Conservation (phyloP, 371 early-diverging fungal species). For the Mortierella sp. region DNA sequence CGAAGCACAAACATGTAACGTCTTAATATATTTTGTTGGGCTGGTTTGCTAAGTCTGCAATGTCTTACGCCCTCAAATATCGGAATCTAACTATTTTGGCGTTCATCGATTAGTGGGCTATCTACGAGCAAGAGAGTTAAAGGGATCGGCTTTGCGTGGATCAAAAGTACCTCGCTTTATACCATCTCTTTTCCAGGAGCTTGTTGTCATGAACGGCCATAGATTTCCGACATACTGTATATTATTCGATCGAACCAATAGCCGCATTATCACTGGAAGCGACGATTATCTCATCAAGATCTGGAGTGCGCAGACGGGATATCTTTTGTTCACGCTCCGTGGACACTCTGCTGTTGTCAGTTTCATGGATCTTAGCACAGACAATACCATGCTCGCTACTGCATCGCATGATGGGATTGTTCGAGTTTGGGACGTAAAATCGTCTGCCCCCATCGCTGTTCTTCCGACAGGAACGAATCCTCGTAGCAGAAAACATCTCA, state of each 20-base stretch:
- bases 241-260: conserved; percentile 80
- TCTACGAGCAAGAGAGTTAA: conserved; percentile 57
- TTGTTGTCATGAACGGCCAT: conserved; percentile 82
- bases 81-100: neutral
- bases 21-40: neutral
- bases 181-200: conserved; percentile 58
- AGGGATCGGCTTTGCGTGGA: conserved; percentile 8
- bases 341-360: conserved; percentile 87
- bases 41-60: neutral
- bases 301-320: conserved; percentile 88
- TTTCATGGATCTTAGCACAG: conserved; percentile 83
- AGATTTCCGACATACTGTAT: conserved; percentile 79
- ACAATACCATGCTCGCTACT: conserved; percentile 89
- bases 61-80: neutral
- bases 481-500: conserved; percentile 72
- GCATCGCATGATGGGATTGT: conserved; percentile 85
- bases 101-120: conserved; percentile 17
- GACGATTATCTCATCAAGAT: conserved; percentile 91
- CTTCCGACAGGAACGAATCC: conserved; percentile 56
- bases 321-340: conserved; percentile 83
- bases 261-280: conserved; percentile 83
- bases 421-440: conserved; percentile 84
- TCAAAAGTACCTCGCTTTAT: conserved; percentile 32
- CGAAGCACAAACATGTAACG: conserved; percentile 21
- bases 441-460: conserved; percentile 77